Percentiles rank a stretch among this genome's conserved stretches.
phyloP scores from a whole-genome alignment of 805 yeast species.

The Nakazawaea wyomingensis region DNA sequence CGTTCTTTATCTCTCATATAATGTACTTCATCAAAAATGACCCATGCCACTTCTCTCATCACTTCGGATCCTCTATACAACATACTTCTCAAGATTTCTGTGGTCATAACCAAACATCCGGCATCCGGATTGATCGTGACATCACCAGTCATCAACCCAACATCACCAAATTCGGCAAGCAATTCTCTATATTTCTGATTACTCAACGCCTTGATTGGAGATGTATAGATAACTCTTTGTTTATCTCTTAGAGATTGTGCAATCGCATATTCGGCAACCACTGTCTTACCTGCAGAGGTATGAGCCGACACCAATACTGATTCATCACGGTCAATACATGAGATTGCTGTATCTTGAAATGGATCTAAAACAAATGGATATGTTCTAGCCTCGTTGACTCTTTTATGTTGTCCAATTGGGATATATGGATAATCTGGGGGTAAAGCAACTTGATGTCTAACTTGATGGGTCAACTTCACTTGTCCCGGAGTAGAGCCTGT shows the following conservation, averaged over 20 bases:
- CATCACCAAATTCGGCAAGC: constrained; percentile 90
- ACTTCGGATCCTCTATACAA: constrained; percentile 95
- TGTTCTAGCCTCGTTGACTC: constrained; percentile 73
- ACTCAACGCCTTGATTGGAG: constrained; percentile 92
- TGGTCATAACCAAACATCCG: constrained; percentile 96
- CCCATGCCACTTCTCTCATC: constrained; percentile 99
- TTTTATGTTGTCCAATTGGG: constrained; percentile 85
- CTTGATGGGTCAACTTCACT: constrained; percentile 83
- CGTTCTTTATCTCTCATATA: constrained; percentile 97
- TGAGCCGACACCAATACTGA: constrained; percentile 96
- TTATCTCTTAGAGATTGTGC: constrained; percentile 90
- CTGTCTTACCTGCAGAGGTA: constrained; percentile 96
- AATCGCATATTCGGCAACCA: constrained; percentile 94
- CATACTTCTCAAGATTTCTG: constrained; percentile 96
- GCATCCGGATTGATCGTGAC: constrained; percentile 98
- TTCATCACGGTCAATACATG: constrained; percentile 92
- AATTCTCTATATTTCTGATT: constrained; percentile 93
- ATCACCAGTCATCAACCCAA: constrained; percentile 98
- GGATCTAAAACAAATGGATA: constrained; percentile 95
- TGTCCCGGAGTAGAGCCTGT: too few species aligned
- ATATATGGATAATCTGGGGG: constrained; percentile 87
- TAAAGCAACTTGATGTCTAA: constrained; percentile 94
- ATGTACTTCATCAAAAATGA: constrained; percentile 95
- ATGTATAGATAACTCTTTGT: constrained; percentile 91
- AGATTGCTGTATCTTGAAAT: constrained; percentile 93